Percentiles rank a stretch among this genome's conserved stretches.
Evolutionary conservation across 2,329 filamentous ascomycete species (phyloP).

Genomic region (Fusarium mundagurra): DNA sequence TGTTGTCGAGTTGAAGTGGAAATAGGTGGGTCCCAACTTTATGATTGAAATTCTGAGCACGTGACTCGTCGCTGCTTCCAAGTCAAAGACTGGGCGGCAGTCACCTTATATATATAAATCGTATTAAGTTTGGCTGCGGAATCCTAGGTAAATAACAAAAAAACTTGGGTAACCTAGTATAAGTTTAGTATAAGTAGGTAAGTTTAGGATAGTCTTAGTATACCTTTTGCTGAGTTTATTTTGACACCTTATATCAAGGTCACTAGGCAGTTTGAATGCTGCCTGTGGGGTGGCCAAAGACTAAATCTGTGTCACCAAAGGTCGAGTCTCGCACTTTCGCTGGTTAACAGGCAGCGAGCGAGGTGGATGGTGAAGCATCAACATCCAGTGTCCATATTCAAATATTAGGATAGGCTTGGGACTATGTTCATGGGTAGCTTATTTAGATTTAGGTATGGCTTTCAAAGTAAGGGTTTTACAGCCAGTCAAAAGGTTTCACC

Average conservation of each 20-base stretch:
- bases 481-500: background rate
- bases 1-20: background rate
- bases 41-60: background rate
- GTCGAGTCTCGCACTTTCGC: background rate
- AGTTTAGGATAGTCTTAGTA: background rate
- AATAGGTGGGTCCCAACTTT: background rate
- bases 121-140: background rate
- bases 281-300: background rate
- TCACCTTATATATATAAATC: background rate
- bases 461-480: background rate
- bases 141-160: background rate
- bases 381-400: background rate
- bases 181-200: too few relatives aligned
- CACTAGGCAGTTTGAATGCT: too few relatives aligned
- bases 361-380: background rate
- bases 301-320: background rate
- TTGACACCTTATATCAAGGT: background rate
- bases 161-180: background rate
- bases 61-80: background rate
- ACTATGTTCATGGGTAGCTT: background rate
- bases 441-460: background rate
- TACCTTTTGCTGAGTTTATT: background rate
- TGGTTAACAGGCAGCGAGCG: background rate
- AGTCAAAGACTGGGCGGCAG: background rate
- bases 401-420: background rate